Conservation (phyloP, 768 basidiomycete species). For the Kwoniella sp. region DNA sequence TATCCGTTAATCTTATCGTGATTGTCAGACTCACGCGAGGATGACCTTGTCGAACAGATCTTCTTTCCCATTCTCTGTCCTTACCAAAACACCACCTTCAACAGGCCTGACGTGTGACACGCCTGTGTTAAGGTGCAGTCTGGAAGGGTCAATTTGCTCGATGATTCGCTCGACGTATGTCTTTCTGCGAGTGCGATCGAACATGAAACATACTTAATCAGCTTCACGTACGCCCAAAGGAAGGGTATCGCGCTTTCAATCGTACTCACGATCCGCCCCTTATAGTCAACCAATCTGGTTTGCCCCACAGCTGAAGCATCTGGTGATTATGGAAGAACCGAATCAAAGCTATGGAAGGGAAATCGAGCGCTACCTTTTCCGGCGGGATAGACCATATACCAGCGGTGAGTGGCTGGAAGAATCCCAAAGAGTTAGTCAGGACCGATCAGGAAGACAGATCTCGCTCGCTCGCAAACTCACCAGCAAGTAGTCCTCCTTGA, state of each 20-base stretch:
- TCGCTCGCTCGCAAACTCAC: too few relatives aligned
- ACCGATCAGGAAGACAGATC: not conserved
- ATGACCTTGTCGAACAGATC: constrained; percentile 15
- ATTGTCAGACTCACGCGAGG: constrained; percentile 7
- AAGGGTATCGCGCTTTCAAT: too few relatives aligned
- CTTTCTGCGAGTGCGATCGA: constrained; percentile 3
- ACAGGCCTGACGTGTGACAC: constrained; percentile 1
- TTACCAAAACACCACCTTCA: not conserved
- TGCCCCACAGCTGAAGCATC: constrained; percentile 16
- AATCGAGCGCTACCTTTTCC: constrained; percentile 15
- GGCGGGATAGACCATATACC: constrained; percentile 22
- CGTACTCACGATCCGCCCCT: constrained; percentile 19
- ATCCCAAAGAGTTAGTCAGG: not conserved
- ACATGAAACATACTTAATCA: too few relatives aligned
- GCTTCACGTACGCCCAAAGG: not conserved
- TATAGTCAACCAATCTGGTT: constrained; percentile 19
- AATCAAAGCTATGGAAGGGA: constrained; percentile 15
- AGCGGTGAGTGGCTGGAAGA: constrained; percentile 11
- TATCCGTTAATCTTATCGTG: too few relatives aligned
- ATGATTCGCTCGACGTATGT: constrained; percentile 18
- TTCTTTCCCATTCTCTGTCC: not conserved
- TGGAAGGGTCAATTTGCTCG: not conserved
- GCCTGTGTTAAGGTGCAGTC: constrained; percentile 4
- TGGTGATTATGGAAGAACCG: constrained; percentile 23
- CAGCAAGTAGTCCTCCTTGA: constrained; percentile 19